Evolutionary conservation across 106 monocot genomes (phyloP).

Genomic region (Iris macrosiphon): DNA sequence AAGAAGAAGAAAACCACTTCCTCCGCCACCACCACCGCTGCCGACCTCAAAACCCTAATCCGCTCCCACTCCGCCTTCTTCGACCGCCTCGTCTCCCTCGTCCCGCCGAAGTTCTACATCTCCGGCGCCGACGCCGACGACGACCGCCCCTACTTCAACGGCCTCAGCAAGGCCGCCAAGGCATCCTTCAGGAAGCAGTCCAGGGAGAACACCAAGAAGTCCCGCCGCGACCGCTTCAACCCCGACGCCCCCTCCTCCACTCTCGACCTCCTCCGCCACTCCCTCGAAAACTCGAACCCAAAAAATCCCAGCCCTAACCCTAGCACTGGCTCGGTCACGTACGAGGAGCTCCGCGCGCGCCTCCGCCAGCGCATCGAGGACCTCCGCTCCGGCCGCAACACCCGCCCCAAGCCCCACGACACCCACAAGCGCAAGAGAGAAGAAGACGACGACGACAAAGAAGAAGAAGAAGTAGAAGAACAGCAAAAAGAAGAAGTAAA

Average conservation of each 20-base stretch:
- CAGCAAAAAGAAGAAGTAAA: slow-evolving; percentile 13
- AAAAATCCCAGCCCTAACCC: slow-evolving; percentile 1
- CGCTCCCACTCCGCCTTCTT: slow-evolving; percentile 62
- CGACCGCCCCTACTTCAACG: slow-evolving; percentile 66
- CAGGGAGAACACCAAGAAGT: slow-evolving; percentile 59
- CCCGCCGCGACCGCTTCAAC: slow-evolving; percentile 69
- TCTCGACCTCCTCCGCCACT: slow-evolving; percentile 55
- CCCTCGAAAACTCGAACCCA: slow-evolving; percentile 21
- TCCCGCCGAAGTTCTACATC: slow-evolving; percentile 79
- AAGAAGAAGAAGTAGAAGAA: slow-evolving; percentile 16
- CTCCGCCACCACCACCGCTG: slow-evolving; percentile 4
- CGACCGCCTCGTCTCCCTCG: slow-evolving; percentile 67
- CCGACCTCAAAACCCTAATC: slow-evolving; percentile 36
- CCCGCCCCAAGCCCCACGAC: slow-evolving; percentile 11
- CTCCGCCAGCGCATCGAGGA: slow-evolving; percentile 55
- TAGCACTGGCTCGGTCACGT: slow-evolving; percentile 33
- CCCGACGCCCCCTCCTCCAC: slow-evolving; percentile 48
- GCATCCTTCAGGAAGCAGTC: slow-evolving; percentile 57
- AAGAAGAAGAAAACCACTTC: too few species aligned
- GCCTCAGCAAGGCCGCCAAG: slow-evolving; percentile 73
- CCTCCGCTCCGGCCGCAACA: slow-evolving; percentile 40
- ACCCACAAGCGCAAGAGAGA: slow-evolving; percentile 6
- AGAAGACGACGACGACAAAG: slow-evolving; percentile 11
- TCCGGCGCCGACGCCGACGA: slow-evolving; percentile 26
- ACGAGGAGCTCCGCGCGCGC: slow-evolving; percentile 68